Percentiles rank a stretch among this genome's conserved stretches.
Evolutionary conservation across 2,329 filamentous ascomycete genomes (phyloP).

Genomic region (Talaromyces rugulosus): DNA sequence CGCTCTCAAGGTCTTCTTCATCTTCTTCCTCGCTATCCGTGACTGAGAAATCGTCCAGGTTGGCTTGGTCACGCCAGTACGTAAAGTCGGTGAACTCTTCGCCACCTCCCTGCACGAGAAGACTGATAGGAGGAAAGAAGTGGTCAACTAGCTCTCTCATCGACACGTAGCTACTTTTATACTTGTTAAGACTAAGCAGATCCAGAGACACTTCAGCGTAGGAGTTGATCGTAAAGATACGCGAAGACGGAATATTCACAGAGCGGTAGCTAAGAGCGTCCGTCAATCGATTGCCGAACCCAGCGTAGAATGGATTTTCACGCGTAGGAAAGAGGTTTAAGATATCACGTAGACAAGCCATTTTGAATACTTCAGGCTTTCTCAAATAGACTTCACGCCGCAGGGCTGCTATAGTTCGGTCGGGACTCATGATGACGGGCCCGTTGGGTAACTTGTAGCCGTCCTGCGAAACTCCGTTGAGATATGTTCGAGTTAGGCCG

Average conservation of each 20-base stretch:
- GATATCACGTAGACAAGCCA: slow-evolving; percentile 95
- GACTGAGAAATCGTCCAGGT: slow-evolving; percentile 82
- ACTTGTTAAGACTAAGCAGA: slow-evolving; percentile 82
- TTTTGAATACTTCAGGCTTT: slow-evolving; percentile 98
- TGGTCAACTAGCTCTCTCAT: slow-evolving; percentile 98
- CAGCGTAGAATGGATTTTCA: slow-evolving; percentile 86
- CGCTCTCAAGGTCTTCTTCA: slow-evolving; percentile 44
- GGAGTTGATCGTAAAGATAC: slow-evolving; percentile 98
- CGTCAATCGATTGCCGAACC: slow-evolving; percentile 93
- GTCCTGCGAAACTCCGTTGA: slow-evolving; percentile 85
- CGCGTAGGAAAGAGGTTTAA: slow-evolving; percentile 76
- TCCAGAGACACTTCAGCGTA: slow-evolving; percentile 94
- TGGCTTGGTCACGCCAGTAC: slow-evolving; percentile 87
- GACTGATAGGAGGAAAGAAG: slow-evolving; percentile 89
- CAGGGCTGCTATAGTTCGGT: slow-evolving; percentile 89
- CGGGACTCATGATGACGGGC: slow-evolving; percentile 90
- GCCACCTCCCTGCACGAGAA: slow-evolving; percentile 80
- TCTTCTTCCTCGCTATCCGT: slow-evolving; percentile 62
- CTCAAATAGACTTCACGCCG: slow-evolving; percentile 89
- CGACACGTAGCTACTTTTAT: slow-evolving; percentile 94
- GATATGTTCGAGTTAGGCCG: slow-evolving; percentile 82
- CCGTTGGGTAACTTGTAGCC: slow-evolving; percentile 81
- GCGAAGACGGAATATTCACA: slow-evolving; percentile 87
- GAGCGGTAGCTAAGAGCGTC: slow-evolving; percentile 94
- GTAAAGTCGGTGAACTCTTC: slow-evolving; percentile 97